These are phyloP conservation scores for Candida awuae DNA, from an alignment of 805 yeast genomes.

Conservation along the genomic window DNA sequence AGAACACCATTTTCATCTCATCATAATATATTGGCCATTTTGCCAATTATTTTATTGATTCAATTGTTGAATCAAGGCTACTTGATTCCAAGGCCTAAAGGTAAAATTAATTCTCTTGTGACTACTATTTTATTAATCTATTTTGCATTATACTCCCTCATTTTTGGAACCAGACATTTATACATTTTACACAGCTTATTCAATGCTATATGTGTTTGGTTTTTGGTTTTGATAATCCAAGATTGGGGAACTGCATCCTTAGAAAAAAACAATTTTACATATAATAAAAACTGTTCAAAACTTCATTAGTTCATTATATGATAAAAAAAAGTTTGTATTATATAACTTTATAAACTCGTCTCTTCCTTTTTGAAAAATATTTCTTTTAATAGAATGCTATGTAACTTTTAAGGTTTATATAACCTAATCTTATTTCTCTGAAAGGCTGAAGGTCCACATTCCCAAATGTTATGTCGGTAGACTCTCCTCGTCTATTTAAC, in stretches of 20 bases:
- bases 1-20: conserved; percentile 79
- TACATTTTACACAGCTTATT: conserved; percentile 77
- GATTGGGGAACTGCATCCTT: conserved; percentile 18
- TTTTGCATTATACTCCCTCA: conserved; percentile 49
- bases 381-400: conserved; percentile 8
- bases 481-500: not conserved
- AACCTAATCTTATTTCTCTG: conserved; percentile 22
- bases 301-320: not conserved
- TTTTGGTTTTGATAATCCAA: conserved; percentile 25
- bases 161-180: conserved; percentile 76
- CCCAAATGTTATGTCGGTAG: conserved; percentile 5
- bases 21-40: conserved; percentile 70
- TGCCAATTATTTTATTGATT: conserved; percentile 59
- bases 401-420: conserved; percentile 22
- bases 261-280: conserved; percentile 1
- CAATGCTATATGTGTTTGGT: conserved; percentile 54
- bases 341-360: not conserved
- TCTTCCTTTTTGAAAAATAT: conserved; percentile 1
- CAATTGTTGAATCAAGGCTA: conserved; percentile 43
- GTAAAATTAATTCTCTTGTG: conserved; percentile 23
- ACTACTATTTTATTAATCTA: conserved; percentile 39
- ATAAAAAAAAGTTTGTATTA: not conserved
- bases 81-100: conserved; percentile 34
- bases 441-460: conserved; percentile 16
- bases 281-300: conserved; percentile 5